phyloP scores from a whole-genome alignment of 108 stramenopile genomes.

The Skeletonema grethae region DNA sequence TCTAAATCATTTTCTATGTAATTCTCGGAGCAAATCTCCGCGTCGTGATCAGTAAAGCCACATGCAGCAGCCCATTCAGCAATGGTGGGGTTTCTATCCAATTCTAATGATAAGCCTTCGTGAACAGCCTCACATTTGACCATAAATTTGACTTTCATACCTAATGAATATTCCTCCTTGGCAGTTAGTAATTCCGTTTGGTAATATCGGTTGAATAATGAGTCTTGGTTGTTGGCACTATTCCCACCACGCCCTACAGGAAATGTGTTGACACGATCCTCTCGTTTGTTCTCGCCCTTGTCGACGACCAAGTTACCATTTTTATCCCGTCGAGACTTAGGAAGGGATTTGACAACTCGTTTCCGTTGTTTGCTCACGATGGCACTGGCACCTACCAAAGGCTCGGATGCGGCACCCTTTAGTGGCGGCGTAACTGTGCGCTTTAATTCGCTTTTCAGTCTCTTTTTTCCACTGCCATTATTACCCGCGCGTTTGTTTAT shows the following conservation, averaged over 20 bases:
- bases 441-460: background rate
- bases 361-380: conserved; percentile 33
- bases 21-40: conserved; percentile 33
- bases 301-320: conserved; percentile 17
- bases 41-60: conserved; percentile 52
- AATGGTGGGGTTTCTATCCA: conserved; percentile 65
- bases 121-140: conserved; percentile 78
- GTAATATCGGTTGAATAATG: conserved; percentile 73
- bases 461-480: conserved; percentile 3
- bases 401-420: conserved; percentile 20
- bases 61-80: conserved; percentile 85
- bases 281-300: background rate
- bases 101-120: conserved; percentile 59
- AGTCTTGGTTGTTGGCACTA: background rate
- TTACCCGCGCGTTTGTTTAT: conserved; percentile 19
- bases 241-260: background rate
- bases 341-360: conserved; percentile 31
- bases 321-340: conserved; percentile 38
- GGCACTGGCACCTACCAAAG: conserved; percentile 30
- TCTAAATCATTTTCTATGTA: conserved; percentile 52
- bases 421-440: background rate
- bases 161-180: conserved; percentile 77
- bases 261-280: background rate
- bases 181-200: conserved; percentile 68
- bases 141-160: conserved; percentile 78